Evolutionary conservation across 1,284 basidiomycete genomes (phyloP).

Genomic region (Moniliophthora roreri): DNA sequence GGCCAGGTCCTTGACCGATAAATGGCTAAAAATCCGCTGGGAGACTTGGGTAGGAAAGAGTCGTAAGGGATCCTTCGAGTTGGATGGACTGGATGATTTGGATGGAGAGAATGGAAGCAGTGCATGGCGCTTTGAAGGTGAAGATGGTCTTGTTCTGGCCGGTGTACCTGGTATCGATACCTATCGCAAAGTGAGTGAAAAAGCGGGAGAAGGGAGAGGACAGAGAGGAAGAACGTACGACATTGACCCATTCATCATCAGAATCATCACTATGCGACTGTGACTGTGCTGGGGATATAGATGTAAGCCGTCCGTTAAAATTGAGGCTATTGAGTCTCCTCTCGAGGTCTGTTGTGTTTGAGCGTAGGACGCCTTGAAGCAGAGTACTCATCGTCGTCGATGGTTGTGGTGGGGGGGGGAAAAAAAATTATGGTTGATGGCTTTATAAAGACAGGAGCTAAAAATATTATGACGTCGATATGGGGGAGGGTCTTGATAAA

Average conservation of each 20-base stretch:
- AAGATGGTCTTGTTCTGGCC: conserved; percentile 59
- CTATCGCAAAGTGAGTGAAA: conserved; percentile 32
- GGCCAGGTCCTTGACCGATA: conserved; percentile 70
- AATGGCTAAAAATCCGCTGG: conserved; percentile 69
- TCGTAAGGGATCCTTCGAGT: conserved; percentile 59
- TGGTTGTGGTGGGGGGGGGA: not conserved
- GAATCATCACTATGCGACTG: conserved; percentile 28
- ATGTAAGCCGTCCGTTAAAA: too few relatives aligned
- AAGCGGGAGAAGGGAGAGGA: conserved; percentile 1
- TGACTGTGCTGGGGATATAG: too few relatives aligned
- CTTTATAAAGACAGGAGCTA: not conserved
- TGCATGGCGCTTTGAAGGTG: conserved; percentile 56
- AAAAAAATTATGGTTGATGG: not conserved
- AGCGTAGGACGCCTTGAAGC: conserved; percentile 70
- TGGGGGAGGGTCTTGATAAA: too few relatives aligned
- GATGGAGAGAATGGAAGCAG: conserved; percentile 41
- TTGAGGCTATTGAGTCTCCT: conserved; percentile 37
- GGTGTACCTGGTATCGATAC: conserved; percentile 72
- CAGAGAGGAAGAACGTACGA: conserved; percentile 47
- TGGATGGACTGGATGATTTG: too few relatives aligned
- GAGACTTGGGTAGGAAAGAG: conserved; percentile 78
- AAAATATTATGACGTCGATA: too few relatives aligned
- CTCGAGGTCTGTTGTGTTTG: conserved; percentile 42
- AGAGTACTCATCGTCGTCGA: conserved; percentile 56
- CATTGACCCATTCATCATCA: conserved; percentile 71